Evolutionary conservation across 1,139 yeast species (phyloP).

Genomic region (Lodderomyces oxycetoniae): DNA sequence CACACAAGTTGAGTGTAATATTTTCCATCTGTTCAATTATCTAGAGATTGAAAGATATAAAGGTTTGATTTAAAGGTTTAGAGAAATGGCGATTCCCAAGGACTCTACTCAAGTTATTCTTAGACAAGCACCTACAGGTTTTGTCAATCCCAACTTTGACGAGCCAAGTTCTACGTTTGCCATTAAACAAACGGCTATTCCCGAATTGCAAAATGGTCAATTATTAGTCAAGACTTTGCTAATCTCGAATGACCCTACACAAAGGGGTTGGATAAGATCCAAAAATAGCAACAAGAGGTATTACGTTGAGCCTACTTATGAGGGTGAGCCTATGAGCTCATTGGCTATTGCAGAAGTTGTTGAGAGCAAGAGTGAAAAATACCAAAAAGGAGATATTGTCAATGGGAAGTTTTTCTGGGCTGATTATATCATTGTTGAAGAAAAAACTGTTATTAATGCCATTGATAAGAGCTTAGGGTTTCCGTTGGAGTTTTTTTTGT

Average conservation of each 20-base stretch:
- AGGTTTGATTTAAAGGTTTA: no score
- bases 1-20: no score
- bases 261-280: slow-evolving; percentile 53
- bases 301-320: slow-evolving; percentile 44
- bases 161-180: slow-evolving; percentile 22
- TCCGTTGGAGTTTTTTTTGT: slow-evolving; percentile 25
- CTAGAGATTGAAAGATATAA: no score
- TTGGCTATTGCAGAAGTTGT: slow-evolving; percentile 48
- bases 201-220: slow-evolving; percentile 36
- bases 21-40: no score
- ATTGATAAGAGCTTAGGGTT: slow-evolving; percentile 22
- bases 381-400: slow-evolving; percentile 42
- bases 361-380: slow-evolving; percentile 37
- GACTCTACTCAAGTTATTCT: slow-evolving; percentile 14
- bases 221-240: slow-evolving; percentile 44
- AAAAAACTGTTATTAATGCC: slow-evolving; percentile 18
- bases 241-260: slow-evolving; percentile 66
- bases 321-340: slow-evolving; percentile 48
- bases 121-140: slow-evolving; percentile 16
- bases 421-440: slow-evolving; percentile 23
- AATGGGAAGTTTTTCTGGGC: slow-evolving; percentile 27
- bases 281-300: slow-evolving; percentile 37
- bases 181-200: slow-evolving; percentile 12
- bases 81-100: slow-evolving; percentile 13
- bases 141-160: slow-evolving; percentile 16